A percentile compares a stretch with the other conserved stretches of the same genome.
Conservation (phyloP, 2,329 filamentous ascomycete genomes). For the Fusarium sambucinum region DNA sequence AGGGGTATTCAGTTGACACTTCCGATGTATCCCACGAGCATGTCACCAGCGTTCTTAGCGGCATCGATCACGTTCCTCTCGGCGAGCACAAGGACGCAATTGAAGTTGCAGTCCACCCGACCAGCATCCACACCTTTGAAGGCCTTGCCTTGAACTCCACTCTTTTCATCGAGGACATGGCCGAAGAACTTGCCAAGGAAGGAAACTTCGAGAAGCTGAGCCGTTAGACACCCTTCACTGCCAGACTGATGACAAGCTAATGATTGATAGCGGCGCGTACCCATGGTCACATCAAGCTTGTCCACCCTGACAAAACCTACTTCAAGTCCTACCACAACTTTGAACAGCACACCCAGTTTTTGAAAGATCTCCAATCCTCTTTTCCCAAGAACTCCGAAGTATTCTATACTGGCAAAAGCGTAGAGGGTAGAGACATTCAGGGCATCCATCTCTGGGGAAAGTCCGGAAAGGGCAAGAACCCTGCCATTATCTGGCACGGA, state of each 20-base stretch:
- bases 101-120: conserved; percentile 47
- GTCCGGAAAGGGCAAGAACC: conserved; percentile 58
- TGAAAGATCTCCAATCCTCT: conserved; percentile 58
- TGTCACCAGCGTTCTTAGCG: conserved; percentile 29
- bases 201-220: conserved; percentile 18
- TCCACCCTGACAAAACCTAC: conserved; percentile 51
- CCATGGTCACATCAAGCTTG: not conserved
- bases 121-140: conserved; percentile 39
- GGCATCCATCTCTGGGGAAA: conserved; percentile 70
- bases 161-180: conserved; percentile 44
- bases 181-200: conserved; percentile 44
- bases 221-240: rapidly evolving
- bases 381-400: conserved; percentile 61
- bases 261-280: conserved; percentile 1
- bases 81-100: conserved; percentile 39
- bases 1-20: conserved; percentile 44
- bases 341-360: conserved; percentile 62
- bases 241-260: not conserved
- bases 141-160: conserved; percentile 41
- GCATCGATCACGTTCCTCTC: conserved; percentile 43
- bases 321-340: conserved; percentile 68
- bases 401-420: conserved; percentile 62
- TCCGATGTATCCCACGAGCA: conserved; percentile 24
- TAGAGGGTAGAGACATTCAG: conserved; percentile 65
- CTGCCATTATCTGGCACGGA: conserved; percentile 67